These are phyloP conservation scores for Catharanthus roseus DNA, from an alignment of 257 asterid genomes.

Conservation along the genomic window DNA sequence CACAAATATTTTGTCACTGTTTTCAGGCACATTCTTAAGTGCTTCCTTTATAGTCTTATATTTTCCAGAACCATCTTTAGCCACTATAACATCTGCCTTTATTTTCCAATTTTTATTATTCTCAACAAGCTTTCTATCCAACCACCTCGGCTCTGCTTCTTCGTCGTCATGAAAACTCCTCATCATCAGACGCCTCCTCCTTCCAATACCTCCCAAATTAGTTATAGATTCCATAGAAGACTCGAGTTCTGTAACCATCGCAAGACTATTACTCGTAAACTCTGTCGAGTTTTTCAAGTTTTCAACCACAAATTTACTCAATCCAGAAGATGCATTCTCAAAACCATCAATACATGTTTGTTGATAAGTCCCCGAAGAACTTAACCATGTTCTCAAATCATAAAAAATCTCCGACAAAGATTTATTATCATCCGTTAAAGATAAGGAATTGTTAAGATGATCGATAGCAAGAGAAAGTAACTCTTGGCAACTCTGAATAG, in stretches of 20 bases:
- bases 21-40: slow-evolving; percentile 38
- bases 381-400: slow-evolving; percentile 71
- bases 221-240: not conserved
- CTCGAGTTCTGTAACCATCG: slow-evolving; percentile 21
- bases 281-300: slow-evolving; percentile 44
- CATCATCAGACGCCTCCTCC: slow-evolving; percentile 60
- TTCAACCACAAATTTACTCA: slow-evolving; percentile 10
- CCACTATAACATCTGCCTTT: slow-evolving; percentile 42
- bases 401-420: slow-evolving; percentile 20
- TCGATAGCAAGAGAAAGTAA: slow-evolving; percentile 37
- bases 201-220: slow-evolving; percentile 33
- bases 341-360: slow-evolving; percentile 68
- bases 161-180: too few species aligned
- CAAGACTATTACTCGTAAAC: slow-evolving; percentile 68
- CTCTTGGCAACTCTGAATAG: slow-evolving; percentile 36
- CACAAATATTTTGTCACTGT: slow-evolving; percentile 32
- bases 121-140: slow-evolving; percentile 44
- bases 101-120: slow-evolving; percentile 12
- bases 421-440: slow-evolving; percentile 9
- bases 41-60: slow-evolving; percentile 37
- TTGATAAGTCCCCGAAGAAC: slow-evolving; percentile 69
- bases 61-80: slow-evolving; percentile 43
- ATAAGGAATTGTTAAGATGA: slow-evolving; percentile 43
- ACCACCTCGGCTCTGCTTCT: slow-evolving; percentile 34
- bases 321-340: slow-evolving; percentile 9